Conservation (phyloP, 805 yeast species). For the Starmerella tilneyi region DNA sequence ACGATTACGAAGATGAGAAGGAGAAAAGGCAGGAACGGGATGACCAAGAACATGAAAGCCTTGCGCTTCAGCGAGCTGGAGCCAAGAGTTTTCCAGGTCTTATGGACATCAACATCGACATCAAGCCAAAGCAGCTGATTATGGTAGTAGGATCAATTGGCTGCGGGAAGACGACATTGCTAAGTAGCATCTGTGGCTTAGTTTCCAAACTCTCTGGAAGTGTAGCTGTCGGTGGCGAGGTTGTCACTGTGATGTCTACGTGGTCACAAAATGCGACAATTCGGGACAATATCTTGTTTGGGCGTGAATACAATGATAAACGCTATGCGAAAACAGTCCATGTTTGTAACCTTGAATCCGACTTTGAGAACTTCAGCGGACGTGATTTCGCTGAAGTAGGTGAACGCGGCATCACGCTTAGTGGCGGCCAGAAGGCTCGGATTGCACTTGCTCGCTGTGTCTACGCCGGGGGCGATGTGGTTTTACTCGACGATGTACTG, state of each 20-base stretch:
- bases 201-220: constrained; percentile 50
- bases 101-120: constrained; percentile 41
- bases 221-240: constrained; percentile 44
- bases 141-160: constrained; percentile 76
- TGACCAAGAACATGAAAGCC: constrained; percentile 9
- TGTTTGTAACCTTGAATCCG: constrained; percentile 58
- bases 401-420: constrained; percentile 76
- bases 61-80: constrained; percentile 21
- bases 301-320: constrained; percentile 41
- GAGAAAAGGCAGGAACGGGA: constrained; percentile 14
- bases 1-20: constrained; percentile 17
- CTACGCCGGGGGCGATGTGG: constrained; percentile 53
- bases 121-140: constrained; percentile 58
- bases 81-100: constrained; percentile 37
- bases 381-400: constrained; percentile 71
- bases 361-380: constrained; percentile 55
- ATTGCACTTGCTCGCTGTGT: constrained; percentile 74
- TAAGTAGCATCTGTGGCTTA: constrained; percentile 60
- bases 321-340: constrained; percentile 46
- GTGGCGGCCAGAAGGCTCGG: constrained; percentile 89
- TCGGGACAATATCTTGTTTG: constrained; percentile 63
- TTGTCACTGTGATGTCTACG: constrained; percentile 52
- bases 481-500: constrained; percentile 68
- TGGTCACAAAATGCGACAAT: constrained; percentile 81
- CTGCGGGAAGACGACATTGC: constrained; percentile 66